Base-by-base conservation (phyloP, 2,329 filamentous ascomycete species). In the Lachnellula subtilissima region DNA sequence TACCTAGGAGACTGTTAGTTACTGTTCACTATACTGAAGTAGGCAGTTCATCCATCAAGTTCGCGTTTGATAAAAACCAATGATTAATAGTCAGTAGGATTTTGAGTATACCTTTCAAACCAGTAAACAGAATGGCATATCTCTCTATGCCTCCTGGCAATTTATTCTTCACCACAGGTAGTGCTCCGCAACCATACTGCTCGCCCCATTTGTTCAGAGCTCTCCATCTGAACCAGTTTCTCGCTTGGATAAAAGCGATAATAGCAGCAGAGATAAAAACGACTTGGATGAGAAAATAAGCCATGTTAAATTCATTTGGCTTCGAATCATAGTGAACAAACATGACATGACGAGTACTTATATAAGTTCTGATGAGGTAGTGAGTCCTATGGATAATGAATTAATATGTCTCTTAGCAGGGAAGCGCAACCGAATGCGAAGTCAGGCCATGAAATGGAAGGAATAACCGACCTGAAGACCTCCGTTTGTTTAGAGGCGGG, bases 61-160 rank as follows among this genome's bases (percentile, higher is more conserved):
- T 28, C 6, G 8, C 25, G 22, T 22, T 25, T 25, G 45, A 48
- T 4, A 7, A 48, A 19, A 45, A 5, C 12, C 32, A 2, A 15
- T 39, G 12, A 2, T 19, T 12, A 15, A 39, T 8, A 25, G 22
- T 25, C 40, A n/a, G 48, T 15, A 28, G 35, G n/a, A 39, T 22
- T 14, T 25, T 15, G 32, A 17, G 51, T 50, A 15, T 51, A 64
- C 61, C 50, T 56, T 62, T 58, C 15, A 62, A 19, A 5, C 57
- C 54, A 11, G 45, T 54, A 17, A 64, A 28, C 2, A 64, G 5
- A 36, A 53, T 37, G 1, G 25, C 22, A 45, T 53, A 59, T 54
- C 61, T 58, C 22, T 64, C 62, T 2, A 64, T 6, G 12, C 63
- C 60, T 22, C 57, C 48, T 28, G 64, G 61, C 15, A 61, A 45